These are phyloP conservation scores for Aschersonia sp. DNA, from an alignment of 2,329 filamentous ascomycete species.

Conservation along the genomic window DNA sequence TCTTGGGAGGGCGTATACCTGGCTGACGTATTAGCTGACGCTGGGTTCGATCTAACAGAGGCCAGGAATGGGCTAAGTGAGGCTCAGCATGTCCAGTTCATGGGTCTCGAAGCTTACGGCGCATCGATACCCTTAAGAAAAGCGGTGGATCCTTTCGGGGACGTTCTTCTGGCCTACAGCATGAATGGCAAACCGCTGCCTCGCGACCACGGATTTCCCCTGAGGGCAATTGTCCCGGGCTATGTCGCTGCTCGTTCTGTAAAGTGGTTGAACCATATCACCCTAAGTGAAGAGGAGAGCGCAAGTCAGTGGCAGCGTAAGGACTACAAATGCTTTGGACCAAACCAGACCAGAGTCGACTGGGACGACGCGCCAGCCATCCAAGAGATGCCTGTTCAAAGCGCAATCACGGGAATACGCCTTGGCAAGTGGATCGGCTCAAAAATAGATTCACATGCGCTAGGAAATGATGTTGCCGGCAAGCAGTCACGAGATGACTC, in stretches of 20 bases:
- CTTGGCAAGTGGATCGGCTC: constrained; percentile 20
- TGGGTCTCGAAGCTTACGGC: constrained; percentile 44
- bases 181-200: constrained; percentile 54
- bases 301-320: constrained; percentile 49
- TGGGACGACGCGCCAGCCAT: constrained; percentile 50
- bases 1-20: constrained; percentile 42
- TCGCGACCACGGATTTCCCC: constrained; percentile 50
- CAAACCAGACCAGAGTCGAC: constrained; percentile 43
- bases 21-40: constrained; percentile 39
- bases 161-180: constrained; percentile 50
- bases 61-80: constrained; percentile 21
- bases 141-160: constrained; percentile 42
- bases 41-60: constrained; percentile 30
- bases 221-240: constrained; percentile 48
- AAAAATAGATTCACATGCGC: not conserved
- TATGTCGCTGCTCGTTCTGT: constrained; percentile 52
- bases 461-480: not conserved
- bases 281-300: constrained; percentile 51
- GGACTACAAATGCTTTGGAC: constrained; percentile 56
- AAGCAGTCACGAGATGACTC: not conserved
- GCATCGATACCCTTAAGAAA: constrained; percentile 46
- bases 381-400: constrained; percentile 54
- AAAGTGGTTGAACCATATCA: constrained; percentile 53
- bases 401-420: constrained; percentile 42
- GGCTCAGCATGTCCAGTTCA: constrained; percentile 39